Conservation (phyloP, 1,139 yeast species). For the Blastobotrys persicus region DNA sequence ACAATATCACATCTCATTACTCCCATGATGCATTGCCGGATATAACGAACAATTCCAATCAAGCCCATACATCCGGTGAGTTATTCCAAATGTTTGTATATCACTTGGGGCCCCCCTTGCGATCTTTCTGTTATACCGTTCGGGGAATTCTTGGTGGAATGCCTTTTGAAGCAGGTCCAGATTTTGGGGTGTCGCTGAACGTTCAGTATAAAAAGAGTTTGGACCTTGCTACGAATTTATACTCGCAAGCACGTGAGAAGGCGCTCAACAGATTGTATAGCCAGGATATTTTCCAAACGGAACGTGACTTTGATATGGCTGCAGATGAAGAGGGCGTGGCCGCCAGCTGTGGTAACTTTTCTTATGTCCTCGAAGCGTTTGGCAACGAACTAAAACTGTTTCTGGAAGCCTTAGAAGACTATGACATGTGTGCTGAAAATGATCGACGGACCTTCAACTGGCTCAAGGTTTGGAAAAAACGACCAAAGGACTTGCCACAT, state of each 20-base stretch:
- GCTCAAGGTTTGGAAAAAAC: slow-evolving; percentile 50
- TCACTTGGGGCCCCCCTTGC: slow-evolving; percentile 70
- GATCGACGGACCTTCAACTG: slow-evolving; percentile 46
- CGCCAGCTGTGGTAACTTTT: slow-evolving; percentile 80
- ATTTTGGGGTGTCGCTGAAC: slow-evolving; percentile 37
- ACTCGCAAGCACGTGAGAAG: slow-evolving; percentile 53
- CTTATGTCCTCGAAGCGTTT: slow-evolving; percentile 61
- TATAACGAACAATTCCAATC: background rate
- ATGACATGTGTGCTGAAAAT: slow-evolving; percentile 30
- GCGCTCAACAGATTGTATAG: slow-evolving; percentile 59
- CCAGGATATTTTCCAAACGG: slow-evolving; percentile 51
- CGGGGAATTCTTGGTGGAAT: slow-evolving; percentile 58
- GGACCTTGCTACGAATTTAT: slow-evolving; percentile 51
- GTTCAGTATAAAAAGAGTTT: slow-evolving; percentile 53
- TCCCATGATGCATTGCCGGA: slow-evolving; percentile 1
- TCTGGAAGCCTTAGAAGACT: slow-evolving; percentile 47
- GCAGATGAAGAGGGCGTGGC: slow-evolving; percentile 78
- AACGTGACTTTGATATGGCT: slow-evolving; percentile 38
- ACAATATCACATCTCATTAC: slow-evolving; percentile 8
- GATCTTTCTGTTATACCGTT: slow-evolving; percentile 56
- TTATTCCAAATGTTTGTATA: slow-evolving; percentile 64
- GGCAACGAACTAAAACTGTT: slow-evolving; percentile 56
- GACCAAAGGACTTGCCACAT: background rate
- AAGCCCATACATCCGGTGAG: slow-evolving; percentile 35
- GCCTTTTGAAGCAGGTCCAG: slow-evolving; percentile 50